Evolutionary conservation across 2,329 filamentous ascomycete genomes (phyloP).

Genomic region (Fusarium temperatum): DNA sequence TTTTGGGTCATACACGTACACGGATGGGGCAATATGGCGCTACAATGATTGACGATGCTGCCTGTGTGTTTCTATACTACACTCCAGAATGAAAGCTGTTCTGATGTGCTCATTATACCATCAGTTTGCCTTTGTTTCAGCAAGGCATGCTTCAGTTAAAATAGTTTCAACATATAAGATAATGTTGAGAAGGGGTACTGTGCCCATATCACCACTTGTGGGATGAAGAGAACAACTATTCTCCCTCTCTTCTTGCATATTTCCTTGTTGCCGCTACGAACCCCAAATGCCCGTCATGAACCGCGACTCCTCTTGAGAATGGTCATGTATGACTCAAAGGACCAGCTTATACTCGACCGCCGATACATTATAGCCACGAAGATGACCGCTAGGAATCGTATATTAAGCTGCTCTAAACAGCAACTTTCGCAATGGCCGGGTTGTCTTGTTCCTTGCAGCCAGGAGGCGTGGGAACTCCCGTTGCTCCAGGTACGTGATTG

Average conservation of each 20-base stretch:
- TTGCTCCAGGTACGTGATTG: not conserved
- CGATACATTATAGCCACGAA: not conserved
- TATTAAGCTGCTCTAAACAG: not conserved
- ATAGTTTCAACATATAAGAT: slow-evolving; percentile 5
- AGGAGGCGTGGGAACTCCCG: not conserved
- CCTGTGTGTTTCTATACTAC: not conserved
- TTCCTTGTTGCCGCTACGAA: not conserved
- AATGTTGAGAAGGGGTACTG: not conserved
- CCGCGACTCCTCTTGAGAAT: not conserved
- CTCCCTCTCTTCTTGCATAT: not conserved
- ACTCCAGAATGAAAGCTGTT: not conserved
- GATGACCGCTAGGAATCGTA: not conserved
- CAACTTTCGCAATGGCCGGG: not conserved
- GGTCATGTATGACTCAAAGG: not conserved
- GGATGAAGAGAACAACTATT: not conserved
- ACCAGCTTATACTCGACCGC: not conserved
- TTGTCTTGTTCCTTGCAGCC: not conserved
- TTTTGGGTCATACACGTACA: slow-evolving; percentile 19
- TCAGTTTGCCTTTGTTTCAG: slow-evolving; percentile 12
- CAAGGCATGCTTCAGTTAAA: slow-evolving; percentile 7
- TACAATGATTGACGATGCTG: slow-evolving; percentile 1
- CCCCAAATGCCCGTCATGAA: not conserved
- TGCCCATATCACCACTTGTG: not conserved
- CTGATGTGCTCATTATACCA: slow-evolving; percentile 27
- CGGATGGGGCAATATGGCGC: slow-evolving; percentile 9